These are phyloP conservation scores for Cerioporus squamosus DNA, from an alignment of 1,284 basidiomycete genomes.

Conservation along the genomic window DNA sequence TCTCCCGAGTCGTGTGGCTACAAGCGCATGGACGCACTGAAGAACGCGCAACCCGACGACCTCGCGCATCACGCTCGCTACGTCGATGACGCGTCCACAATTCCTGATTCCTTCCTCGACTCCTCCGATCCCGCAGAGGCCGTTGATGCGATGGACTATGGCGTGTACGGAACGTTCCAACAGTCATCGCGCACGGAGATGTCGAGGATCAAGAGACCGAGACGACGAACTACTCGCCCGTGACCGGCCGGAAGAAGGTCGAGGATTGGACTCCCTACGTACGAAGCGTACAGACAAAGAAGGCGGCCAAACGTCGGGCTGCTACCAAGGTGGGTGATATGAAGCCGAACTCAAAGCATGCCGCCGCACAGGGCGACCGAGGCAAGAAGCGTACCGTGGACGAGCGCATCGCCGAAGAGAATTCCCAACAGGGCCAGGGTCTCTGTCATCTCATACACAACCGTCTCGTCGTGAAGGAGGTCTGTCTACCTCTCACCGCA, in stretches of 20 bases:
- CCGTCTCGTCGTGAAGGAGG: constrained; percentile 9
- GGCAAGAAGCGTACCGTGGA: no score
- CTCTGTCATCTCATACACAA: constrained; percentile 9
- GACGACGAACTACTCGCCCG: background rate
- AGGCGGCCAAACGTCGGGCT: background rate
- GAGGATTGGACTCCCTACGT: background rate
- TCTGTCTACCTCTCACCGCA: background rate
- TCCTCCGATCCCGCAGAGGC: background rate
- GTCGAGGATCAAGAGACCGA: constrained; percentile 1
- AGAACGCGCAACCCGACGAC: background rate
- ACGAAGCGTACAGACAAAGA: background rate
- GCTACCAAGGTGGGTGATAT: no score
- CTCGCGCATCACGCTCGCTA: background rate
- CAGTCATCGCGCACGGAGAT: background rate
- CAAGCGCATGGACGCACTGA: background rate
- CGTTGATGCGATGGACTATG: background rate
- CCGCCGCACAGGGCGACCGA: no score
- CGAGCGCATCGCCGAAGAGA: background rate
- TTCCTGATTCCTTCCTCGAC: background rate
- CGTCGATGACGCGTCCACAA: background rate
- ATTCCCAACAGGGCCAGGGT: background rate
- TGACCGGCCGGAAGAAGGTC: background rate
- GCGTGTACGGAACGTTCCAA: background rate
- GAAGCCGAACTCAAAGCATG: no score
- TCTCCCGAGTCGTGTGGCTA: background rate